These are phyloP conservation scores for Pythium pectinolyticum DNA, from an alignment of 352 stramenopile species.

Conservation along the genomic window DNA sequence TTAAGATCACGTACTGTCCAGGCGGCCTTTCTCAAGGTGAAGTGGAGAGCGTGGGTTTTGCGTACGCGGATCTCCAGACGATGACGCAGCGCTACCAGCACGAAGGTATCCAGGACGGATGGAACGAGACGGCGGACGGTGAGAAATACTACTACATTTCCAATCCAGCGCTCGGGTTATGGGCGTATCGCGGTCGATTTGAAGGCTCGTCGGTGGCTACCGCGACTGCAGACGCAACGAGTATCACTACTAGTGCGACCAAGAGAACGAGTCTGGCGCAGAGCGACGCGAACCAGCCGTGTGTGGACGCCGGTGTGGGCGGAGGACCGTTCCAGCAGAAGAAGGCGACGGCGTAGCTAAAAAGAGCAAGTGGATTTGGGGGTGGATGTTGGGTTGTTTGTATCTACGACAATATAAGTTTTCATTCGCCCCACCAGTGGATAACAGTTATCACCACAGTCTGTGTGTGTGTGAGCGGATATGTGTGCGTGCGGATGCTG, in stretches of 20 bases:
- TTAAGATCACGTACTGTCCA: slow-evolving; percentile 94
- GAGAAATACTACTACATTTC: slow-evolving; percentile 97
- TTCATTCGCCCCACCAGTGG: too few relatives aligned
- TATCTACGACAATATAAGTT: slow-evolving; percentile 35
- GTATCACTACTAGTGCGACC: not conserved
- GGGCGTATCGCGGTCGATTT: slow-evolving; percentile 89
- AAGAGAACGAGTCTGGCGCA: slow-evolving; percentile 35
- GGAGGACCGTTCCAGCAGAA: slow-evolving; percentile 62
- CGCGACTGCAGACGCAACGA: not conserved
- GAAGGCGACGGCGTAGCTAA: too few relatives aligned
- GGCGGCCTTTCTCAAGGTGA: slow-evolving; percentile 92
- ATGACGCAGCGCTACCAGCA: slow-evolving; percentile 88
- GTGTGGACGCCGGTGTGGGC: slow-evolving; percentile 68
- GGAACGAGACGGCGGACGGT: slow-evolving; percentile 80
- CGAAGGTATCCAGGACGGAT: slow-evolving; percentile 89
- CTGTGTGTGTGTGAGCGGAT: slow-evolving; percentile 1
- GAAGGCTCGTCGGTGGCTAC: slow-evolving; percentile 44
- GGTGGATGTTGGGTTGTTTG: not conserved
- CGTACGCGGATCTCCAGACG: slow-evolving; percentile 84
- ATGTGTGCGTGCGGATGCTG: too few relatives aligned
- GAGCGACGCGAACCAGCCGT: slow-evolving; percentile 50
- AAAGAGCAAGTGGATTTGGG: too few relatives aligned
- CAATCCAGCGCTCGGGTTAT: slow-evolving; percentile 96
- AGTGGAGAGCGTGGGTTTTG: slow-evolving; percentile 92
- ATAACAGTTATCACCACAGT: too few relatives aligned